These are phyloP conservation scores for Lentinus polychrous DNA, from an alignment of 1,284 basidiomycete species.

Conservation along the genomic window DNA sequence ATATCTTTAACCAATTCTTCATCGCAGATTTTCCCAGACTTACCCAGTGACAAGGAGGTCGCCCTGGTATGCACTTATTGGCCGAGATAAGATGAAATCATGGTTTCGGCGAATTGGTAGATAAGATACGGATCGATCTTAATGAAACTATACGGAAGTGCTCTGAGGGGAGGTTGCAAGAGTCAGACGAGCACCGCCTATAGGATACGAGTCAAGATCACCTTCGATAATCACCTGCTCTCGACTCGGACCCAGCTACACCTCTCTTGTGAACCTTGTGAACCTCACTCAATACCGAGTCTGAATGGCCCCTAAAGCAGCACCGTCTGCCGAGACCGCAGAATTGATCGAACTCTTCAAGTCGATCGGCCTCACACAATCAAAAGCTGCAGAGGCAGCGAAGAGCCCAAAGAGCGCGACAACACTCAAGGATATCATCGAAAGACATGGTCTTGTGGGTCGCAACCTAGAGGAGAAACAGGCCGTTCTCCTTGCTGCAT, in stretches of 20 bases:
- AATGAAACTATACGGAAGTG: not conserved
- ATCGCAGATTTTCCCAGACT: no score
- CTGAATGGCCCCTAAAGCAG: conserved; percentile 28
- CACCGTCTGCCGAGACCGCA: conserved; percentile 22
- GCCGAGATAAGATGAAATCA: not conserved
- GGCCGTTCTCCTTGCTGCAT: conserved; percentile 65
- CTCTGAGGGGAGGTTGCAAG: not conserved
- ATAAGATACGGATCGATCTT: not conserved
- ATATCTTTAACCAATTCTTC: no score
- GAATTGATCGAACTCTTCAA: conserved; percentile 65
- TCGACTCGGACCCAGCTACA: not conserved
- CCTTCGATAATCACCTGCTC: not conserved
- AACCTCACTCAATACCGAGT: not conserved
- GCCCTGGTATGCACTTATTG: no score
- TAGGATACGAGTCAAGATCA: not conserved
- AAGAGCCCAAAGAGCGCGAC: conserved; percentile 74
- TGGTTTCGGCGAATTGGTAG: not conserved
- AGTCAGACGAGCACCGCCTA: not conserved
- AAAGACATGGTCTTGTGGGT: conserved; percentile 44
- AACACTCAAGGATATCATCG: conserved; percentile 68
- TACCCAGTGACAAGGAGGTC: no score
- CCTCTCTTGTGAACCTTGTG: not conserved
- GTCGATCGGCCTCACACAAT: conserved; percentile 71
- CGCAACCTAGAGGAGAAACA: conserved; percentile 72
- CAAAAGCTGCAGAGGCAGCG: conserved; percentile 80